Evolutionary conservation across 352 stramenopile species (phyloP), one percentile per base, ranked within the genome.

Genomic region (Phytophthora podocarpi): DNA sequence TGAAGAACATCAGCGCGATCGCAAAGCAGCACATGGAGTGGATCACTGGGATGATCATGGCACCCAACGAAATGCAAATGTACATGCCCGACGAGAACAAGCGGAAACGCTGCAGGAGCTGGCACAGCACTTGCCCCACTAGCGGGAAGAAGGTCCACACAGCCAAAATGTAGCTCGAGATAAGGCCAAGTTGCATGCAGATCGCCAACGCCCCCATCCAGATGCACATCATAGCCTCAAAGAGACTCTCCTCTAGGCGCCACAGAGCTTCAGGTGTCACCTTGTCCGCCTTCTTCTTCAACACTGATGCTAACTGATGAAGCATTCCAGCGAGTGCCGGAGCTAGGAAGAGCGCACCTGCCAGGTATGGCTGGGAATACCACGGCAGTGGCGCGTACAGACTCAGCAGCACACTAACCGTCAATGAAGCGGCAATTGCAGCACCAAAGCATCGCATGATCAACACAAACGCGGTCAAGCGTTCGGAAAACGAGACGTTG

Each of bases 1-100:
- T 78, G 54, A 91, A 90, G 54, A 93, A 90, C 63, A 81, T 79
- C 52, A 90, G 69, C 26, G 75, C 78, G 15, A 90, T 71, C 24
- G 76, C 67, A 35, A 87, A 76, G 18, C 72, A 76, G 49, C 74
- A 79, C 46, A 79, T 75, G 3, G 65, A 87, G 66, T 90, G 80
- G 20, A 91, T 53, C 40, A 90, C 74, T 7, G 84, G 82, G 21
- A 91, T 63, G 11, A 76, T 70, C 15, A 85, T 66, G 2, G 80
- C 70, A 11, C 54, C 51, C 8, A 93, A 62, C 28, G 77, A 83
- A 27, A 88, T 60, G 31, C 58, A 63, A 24, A 91, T 58, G 64
- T 89, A 91, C 18, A 66, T 47, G 5, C 20, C 59, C 4, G 79
- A 64, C 0, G 79, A 78, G 24, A 84, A 66, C 20, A 85, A 35